Evolutionary conservation across 805 yeast species (phyloP), one percentile per base, ranked within the genome.

Genomic region (Candida vaughaniae): DNA sequence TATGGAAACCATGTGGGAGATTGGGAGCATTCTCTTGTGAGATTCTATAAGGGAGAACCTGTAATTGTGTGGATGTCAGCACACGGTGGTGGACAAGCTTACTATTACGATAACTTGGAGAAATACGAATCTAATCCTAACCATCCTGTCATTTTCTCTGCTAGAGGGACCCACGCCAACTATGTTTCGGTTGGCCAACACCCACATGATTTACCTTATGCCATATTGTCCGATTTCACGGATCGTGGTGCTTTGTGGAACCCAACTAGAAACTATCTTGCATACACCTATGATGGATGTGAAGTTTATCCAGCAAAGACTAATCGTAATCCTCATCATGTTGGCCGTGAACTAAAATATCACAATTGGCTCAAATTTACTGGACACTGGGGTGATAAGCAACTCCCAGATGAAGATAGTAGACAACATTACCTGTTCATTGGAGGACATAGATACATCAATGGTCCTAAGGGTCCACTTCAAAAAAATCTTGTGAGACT

Each of bases 1-100:
- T 93, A 84, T 67, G 99, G 99, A 0, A 85, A 91, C 56, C 99
- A 91, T 55, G 80, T 93, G 22, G 99, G 98, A 5, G 99, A 91
- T 64, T 91, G 99, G 99, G 99, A 91, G 51, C 99, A 91, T 58
- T 80, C 95, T 1, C 63, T 91, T 23, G 91, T 89, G 10, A 69
- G 99, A 17, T 91, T 87, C 55, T 77, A 80, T 51, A 73, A 82
- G 3, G 95, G 96, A 1, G 63, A 70, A 40, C 98, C 99, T 0
- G 70, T 80, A 9, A 75, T 84, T 36, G 78, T 90, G 15, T 91
- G 98, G 98, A 85, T 93, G 95, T 82, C 95, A 19, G 98, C 97
- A 1, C 99, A 91, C 60, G 96, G 97, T 2, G 97, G 98, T 9
- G 99, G 99, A 6, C 83, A 89, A 20, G 96, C 95, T 0, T 91